Base-by-base conservation (phyloP, 371 early-diverging fungal species). In the Zychaea mexicana region DNA sequence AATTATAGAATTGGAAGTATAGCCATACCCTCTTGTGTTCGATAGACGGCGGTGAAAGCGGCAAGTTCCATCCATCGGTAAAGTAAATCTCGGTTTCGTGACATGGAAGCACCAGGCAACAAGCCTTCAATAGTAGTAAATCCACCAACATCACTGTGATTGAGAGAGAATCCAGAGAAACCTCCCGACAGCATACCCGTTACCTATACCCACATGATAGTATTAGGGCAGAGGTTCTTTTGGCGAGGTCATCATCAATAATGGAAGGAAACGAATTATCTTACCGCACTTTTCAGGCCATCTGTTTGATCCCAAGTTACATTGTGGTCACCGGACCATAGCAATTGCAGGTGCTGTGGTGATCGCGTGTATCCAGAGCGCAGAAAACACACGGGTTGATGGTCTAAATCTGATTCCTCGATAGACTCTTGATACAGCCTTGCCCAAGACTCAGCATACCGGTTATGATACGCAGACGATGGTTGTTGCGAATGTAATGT, bases 61-160 rank as follows among this genome's bases (percentile, higher is more conserved):
- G 78, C 79, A 17, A 84, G 64, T 39, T 85, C 85, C 77, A 85
- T 75, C 85, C 85, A 85, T 52, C 85, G 68, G 15, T 65, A 62
- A 3, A 85, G 56, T 24, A 84, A 54, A 28, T 85, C 85, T 38
- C 65, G 68, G 21, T 70, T 58, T 27, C 83, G 69, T 28, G 57
- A 28, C 70, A 74, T 70, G 24, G 64, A 72, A 10, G 74, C 30
- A 3, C 81, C 84, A 7, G 76, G 76, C 2, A 71, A 21, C 10
- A 56, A 60, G 4, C 73, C 75, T 6, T 64, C 62, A 15, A 75
- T 66, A 8, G 77, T 73, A n/a, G 62, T 80, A 57, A 71, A 80
- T 8, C 84, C 85, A 21, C 84, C 85, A 28, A 82, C 62, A 62
- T 85, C 85, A 42, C 77, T 71, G 31, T 85, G 85, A 2, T 64